Base-by-base conservation (phyloP, 2,329 filamentous ascomycete genomes). In the Bipolaris bicolor region DNA sequence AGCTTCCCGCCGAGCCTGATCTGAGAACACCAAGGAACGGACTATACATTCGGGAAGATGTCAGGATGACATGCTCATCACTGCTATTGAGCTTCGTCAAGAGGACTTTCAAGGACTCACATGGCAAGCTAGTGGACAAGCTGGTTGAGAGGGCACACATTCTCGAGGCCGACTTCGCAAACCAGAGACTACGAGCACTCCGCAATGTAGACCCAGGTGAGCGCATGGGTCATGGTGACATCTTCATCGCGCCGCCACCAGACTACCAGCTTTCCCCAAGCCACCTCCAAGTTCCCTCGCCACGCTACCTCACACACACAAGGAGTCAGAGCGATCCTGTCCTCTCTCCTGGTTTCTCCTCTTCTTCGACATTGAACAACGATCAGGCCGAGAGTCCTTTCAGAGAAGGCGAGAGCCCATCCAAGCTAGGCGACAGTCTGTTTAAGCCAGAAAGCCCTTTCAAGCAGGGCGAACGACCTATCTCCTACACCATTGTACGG, bases 11-110 rank as follows among this genome's bases (percentile, higher is more conserved):
- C 10, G 90, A 94, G 77, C 76, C 90, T 20, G 89, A 88, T 5
- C 76, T 90, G 5, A 83, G 83, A 13, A 85, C 83, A 0, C 91
- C 91, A 0, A 76, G 82, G 20, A 80, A 85, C 39, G 92, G 91
- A 0, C 79, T 96, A 11, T 96, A 92, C 71, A 79, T 96, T 40
- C 83, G 90, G n/a, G 92, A 96, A 79, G 92, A 96, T 64, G 88
- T 95, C 47, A 88, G 92, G 61, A 87, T 96, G 81, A 84, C 84
- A 55, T 96, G 91, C 79, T 94, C 92, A 68, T 79, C 92, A 56
- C 80, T 95, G 61, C 84, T 95, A 79, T 83, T 87, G 0, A 78
- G 80, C 7, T 96, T 96, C 69, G 90, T 96, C 57, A 93, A 90
- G 81, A 90, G 87, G 77, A 95, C 90, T 13, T 82, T 96, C 44